Base-by-base conservation (phyloP, 345 rosid genomes). In the Ceriops tagal region DNA sequence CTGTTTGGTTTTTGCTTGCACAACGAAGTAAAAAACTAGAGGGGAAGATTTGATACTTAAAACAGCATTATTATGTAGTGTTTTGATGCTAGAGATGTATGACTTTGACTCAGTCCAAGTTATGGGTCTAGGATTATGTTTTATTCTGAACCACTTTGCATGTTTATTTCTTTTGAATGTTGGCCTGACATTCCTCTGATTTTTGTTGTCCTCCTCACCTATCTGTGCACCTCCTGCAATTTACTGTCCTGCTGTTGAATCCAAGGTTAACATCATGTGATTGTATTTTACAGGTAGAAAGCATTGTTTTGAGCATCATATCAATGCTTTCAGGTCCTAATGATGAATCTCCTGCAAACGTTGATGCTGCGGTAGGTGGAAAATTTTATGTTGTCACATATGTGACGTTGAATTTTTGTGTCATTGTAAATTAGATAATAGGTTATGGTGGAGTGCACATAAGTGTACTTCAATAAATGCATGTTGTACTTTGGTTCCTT, bases 281-380 rank as follows among this genome's bases (percentile, higher is more conserved):
- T 72, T 72, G 13, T 57, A 20, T 21, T 73, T 66, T 51, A 53
- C 87, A 89, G 93, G 97, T 88, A 69, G 93, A 93, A 74, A 93
- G 95, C 75, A 91, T 91, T 58, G 83, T 93, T 56, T 82, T 89
- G 84, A 93, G 97, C 77, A 88, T 89, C 66, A 89, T 89, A 71
- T 89, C 92, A 0, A 93, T 91, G 96, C 92, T 93, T 64, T 93
- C 97, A 39, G 66, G 90, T 73, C 97, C 98, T 26, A 93, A 91
- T 11, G 96, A 93, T 2, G 97, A 90, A 77, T 91, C 98, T 75
- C 97, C 96, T 10, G 97, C 98, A 46, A 91, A 89, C 63, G 88
- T 91, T 69, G 98, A 91, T 73, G 98, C 96, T 65, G 96, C 96
- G 20, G 96, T 88, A 78, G 70, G 89, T 88, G 61, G 34, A 32